Evolutionary conservation across 345 rosid species (phyloP).

Genomic region (Gossypium sturtianum): DNA sequence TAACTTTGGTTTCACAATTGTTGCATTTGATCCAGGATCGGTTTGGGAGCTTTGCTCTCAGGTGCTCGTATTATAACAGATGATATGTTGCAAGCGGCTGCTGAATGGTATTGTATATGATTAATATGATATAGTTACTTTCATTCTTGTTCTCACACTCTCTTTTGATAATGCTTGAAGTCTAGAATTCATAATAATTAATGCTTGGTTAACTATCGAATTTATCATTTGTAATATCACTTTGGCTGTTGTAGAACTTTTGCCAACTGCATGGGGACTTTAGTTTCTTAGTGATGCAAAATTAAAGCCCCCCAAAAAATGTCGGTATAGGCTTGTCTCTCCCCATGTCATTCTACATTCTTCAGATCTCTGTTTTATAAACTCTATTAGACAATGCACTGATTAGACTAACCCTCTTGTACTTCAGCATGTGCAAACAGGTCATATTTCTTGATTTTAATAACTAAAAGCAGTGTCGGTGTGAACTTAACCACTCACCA

Average conservation of each 20-base stretch:
- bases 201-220: background rate
- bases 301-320: background rate
- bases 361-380: background rate
- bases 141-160: background rate
- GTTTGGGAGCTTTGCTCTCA: slow-evolving; percentile 77
- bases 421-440: background rate
- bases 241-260: background rate
- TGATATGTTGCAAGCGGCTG: slow-evolving; percentile 86
- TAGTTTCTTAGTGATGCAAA: background rate
- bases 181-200: background rate
- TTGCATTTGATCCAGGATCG: slow-evolving; percentile 50
- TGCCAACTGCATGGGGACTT: background rate
- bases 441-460: background rate
- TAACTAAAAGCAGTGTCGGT: background rate
- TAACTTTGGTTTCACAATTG: slow-evolving; percentile 1
- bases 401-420: background rate
- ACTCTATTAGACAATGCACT: background rate
- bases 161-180: background rate
- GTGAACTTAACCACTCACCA: background rate
- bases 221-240: background rate
- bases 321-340: background rate
- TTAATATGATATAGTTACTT: background rate
- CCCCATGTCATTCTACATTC: background rate
- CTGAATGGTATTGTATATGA: slow-evolving; percentile 66
- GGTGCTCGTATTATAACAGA: slow-evolving; percentile 79